A percentile compares a stretch with the other conserved stretches of the same genome.
These are phyloP conservation scores for Plicaturopsis crispa DNA, from an alignment of 768 basidiomycete genomes.

Conservation along the genomic window DNA sequence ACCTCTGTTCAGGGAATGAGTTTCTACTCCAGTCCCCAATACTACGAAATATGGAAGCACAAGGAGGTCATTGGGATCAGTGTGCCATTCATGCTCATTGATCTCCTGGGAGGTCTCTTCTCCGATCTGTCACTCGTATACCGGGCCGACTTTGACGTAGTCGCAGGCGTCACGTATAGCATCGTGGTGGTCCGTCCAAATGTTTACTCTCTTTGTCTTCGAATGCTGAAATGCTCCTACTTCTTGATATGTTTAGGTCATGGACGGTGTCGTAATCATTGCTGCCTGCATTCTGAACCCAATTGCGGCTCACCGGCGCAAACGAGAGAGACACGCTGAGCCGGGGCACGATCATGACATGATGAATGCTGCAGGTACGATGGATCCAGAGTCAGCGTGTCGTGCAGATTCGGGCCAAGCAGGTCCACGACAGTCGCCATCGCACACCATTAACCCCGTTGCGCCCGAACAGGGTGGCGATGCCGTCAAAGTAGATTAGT, in stretches of 20 bases:
- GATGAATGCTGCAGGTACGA: too few relatives aligned
- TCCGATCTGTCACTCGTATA: conserved; percentile 64
- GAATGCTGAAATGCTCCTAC: too few relatives aligned
- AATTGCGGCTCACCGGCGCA: conserved; percentile 30
- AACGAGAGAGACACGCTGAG: too few relatives aligned
- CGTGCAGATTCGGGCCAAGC: too few relatives aligned
- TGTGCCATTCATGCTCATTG: conserved; percentile 59
- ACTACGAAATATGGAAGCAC: conserved; percentile 64
- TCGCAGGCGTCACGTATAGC: conserved; percentile 56
- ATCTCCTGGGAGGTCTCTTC: conserved; percentile 65
- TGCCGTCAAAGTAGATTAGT: too few relatives aligned
- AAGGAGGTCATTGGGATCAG: conserved; percentile 64
- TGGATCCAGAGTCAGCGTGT: too few relatives aligned
- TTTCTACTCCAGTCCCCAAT: conserved; percentile 51
- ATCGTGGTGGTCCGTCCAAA: conserved; percentile 57
- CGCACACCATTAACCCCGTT: too few relatives aligned
- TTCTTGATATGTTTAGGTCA: conserved; percentile 42
- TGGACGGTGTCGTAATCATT: conserved; percentile 56
- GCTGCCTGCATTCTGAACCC: conserved; percentile 64
- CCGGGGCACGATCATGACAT: too few relatives aligned
- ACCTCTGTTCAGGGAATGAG: conserved; percentile 13
- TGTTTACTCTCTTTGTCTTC: too few relatives aligned
- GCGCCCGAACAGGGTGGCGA: too few relatives aligned
- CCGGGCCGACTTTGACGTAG: conserved; percentile 50
- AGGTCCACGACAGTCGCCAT: too few relatives aligned